Evolutionary conservation across 2,329 filamentous ascomycete genomes (phyloP).

Genomic region (Xylaria sp.): DNA sequence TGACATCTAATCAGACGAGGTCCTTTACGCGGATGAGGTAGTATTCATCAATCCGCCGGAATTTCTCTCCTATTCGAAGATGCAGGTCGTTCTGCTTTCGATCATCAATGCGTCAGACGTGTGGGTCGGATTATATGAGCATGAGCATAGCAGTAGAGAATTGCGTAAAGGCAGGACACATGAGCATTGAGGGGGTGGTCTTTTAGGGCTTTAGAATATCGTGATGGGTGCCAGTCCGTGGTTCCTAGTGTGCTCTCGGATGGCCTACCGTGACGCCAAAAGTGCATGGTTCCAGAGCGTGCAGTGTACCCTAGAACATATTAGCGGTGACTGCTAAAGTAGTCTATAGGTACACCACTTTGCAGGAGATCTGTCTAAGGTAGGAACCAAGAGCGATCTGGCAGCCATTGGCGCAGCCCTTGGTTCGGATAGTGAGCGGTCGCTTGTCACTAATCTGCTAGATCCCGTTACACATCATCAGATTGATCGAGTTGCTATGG

Average conservation of each 20-base stretch:
- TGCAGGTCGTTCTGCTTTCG: constrained; percentile 33
- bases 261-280: constrained; percentile 33
- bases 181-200: constrained; percentile 6
- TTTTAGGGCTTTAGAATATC: constrained; percentile 5
- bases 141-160: background rate
- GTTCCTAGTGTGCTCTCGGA: constrained; percentile 32
- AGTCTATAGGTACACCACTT: constrained; percentile 21
- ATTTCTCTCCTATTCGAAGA: constrained; percentile 17
- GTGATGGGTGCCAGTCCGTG: constrained; percentile 19
- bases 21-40: constrained; percentile 15
- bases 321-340: constrained; percentile 30
- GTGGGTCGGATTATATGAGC: constrained; percentile 30
- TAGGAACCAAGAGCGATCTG: constrained; percentile 36
- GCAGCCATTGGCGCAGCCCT: constrained; percentile 21
- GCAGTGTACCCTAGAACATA: constrained; percentile 15
- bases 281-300: constrained; percentile 9
- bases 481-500: constrained; percentile 19
- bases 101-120: constrained; percentile 35
- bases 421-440: constrained; percentile 27
- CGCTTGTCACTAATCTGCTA: constrained; percentile 34
- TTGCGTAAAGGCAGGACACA: constrained; percentile 9
- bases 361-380: constrained; percentile 35
- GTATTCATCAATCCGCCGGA: constrained; percentile 18
- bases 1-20: constrained; percentile 32
- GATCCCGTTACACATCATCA: constrained; percentile 33